Evolutionary conservation across 2,329 filamentous ascomycete genomes (phyloP), one percentile per base, ranked within the genome.

Genomic region (Colletotrichum australisinense): DNA sequence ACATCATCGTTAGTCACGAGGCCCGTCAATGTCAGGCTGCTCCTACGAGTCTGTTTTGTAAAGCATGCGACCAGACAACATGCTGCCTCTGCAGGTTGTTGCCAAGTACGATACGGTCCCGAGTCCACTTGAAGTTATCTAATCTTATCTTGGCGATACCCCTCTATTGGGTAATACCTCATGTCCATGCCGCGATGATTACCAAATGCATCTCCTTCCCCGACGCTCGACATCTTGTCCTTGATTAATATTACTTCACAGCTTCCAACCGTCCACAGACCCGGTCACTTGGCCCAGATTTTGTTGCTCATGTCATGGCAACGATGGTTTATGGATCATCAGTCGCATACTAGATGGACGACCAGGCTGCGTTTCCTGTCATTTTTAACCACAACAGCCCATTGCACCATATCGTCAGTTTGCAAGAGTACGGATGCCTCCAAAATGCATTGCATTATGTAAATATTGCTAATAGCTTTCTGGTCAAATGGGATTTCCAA

Each of bases 121-220:
- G 12, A 28, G 30, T 53, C n/a, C 62, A 55, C 62, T 14, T 46
- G 24, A 0, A 42, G 16, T 73, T 73, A 73, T 71, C 67, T 73
- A 73, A 73, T 66, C 60, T 71, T 24, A 53, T 65, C 49, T 73
- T 73, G 71, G 67, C 67, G 30, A 55, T 28, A 59, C 59, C 46
- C 67, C 71, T 71, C 62, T 49, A 60, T 70, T 65, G 22, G 55
- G 55, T 73, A 73, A 73, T 73, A 46, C 42, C 53, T 59, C 64
- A 38, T 55, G 26, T 49, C 53, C 24, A 49, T 64, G 28, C 30
- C 66, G 35, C 58, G 19, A 63, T n/a, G 32, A 26, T 73, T 60
- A 59, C 65, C 59, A 69, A 26, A 32, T 26, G 16, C 38, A 64
- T 57, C 46, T 32, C 67, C 55, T 28, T 26, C 16, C 55, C 60